Percentiles rank a stretch among this genome's conserved stretches.
These are phyloP conservation scores for Cladosporium oxysporum DNA, from an alignment of 2,329 filamentous ascomycete genomes.

Conservation along the genomic window DNA sequence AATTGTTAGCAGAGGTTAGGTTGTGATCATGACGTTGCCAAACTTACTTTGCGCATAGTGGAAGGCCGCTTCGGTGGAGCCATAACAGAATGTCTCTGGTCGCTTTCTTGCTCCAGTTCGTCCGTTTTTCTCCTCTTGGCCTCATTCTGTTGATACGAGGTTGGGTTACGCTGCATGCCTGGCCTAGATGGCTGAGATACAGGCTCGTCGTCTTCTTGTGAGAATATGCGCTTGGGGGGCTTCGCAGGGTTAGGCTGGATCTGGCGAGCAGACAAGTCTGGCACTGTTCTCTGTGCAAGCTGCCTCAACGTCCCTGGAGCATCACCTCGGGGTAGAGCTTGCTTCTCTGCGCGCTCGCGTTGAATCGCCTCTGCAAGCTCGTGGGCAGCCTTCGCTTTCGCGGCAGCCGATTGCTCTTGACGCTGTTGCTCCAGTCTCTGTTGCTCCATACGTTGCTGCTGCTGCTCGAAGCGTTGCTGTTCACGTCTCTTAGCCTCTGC, in stretches of 20 bases:
- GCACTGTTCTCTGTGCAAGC: constrained; percentile 61
- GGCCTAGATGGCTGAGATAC: constrained; percentile 58
- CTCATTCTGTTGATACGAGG: constrained; percentile 63
- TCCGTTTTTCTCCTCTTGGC: constrained; percentile 78
- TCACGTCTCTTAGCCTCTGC: constrained; percentile 38
- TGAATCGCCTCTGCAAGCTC: constrained; percentile 39
- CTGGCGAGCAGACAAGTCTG: constrained; percentile 61
- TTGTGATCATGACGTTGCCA: constrained; percentile 16
- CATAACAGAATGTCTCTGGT: constrained; percentile 67
- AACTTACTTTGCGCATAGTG: constrained; percentile 67
- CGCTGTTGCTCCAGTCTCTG: constrained; percentile 30
- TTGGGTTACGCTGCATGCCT: constrained; percentile 56
- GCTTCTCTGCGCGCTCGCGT: constrained; percentile 38
- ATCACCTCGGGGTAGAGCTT: constrained; percentile 48
- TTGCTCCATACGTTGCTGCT: constrained; percentile 36
- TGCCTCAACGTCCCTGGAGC: constrained; percentile 54
- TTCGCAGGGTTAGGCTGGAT: constrained; percentile 69
- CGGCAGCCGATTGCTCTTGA: constrained; percentile 29
- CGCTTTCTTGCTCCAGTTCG: constrained; percentile 64
- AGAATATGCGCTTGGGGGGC: constrained; percentile 71
- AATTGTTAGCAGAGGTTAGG: constrained; percentile 23
- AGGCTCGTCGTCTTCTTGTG: constrained; percentile 63
- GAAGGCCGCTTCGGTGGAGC: constrained; percentile 84
- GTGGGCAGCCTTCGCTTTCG: constrained; percentile 35
- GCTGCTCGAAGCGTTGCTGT: constrained; percentile 41